Evolutionary conservation across 257 asterid genomes (phyloP), one percentile per base, ranked within the genome.

Genomic region (Forsythia viridissima): DNA sequence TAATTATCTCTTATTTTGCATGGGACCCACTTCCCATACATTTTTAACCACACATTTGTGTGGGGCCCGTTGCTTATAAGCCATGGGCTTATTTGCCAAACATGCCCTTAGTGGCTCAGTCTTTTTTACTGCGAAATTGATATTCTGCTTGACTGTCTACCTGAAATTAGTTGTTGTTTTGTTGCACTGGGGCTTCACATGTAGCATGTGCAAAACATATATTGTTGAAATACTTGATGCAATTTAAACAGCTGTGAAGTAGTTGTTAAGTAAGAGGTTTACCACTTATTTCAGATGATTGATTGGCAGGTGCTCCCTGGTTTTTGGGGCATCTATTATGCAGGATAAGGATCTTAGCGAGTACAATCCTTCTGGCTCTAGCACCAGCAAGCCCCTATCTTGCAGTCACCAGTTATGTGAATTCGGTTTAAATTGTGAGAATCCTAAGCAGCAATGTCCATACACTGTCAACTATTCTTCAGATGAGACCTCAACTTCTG

Each of bases 231-330:
- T 7, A 39, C 15, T 51, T 57, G 46, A 38, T 39, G 68, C 74
- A 76, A 42, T 76, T 72, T 30, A 71, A 77, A 71, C 34, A 46
- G 59, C 78, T 81, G 61, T 70, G 40, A 79, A 76, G 77, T 82
- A 74, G 73, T 80, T 75, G 76, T 73, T 72, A 67, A 80, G 87
- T 76, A 78, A 80, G 73, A 73, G 87, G 88, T 91, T 87, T 89
- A 89, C 89, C 90, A 80, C 94, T 93, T 90, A 90, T 90, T 84
- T 80, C 88, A 81, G 83, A 85, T 85, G 88, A 93, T 90, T 93
- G 97, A 93, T 93, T 91, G 90, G 88, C 96, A 93, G 96, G 93
- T 91, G 94, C 93, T 90, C 94, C 95, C 90, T 90, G 82, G 82
- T 88, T 88, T 90, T 82, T 87, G 94, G 96, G 96, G 96, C 97